Evolutionary conservation across 2,329 filamentous ascomycete genomes (phyloP).

Genomic region (Paraphaeosphaeria sporulosa): DNA sequence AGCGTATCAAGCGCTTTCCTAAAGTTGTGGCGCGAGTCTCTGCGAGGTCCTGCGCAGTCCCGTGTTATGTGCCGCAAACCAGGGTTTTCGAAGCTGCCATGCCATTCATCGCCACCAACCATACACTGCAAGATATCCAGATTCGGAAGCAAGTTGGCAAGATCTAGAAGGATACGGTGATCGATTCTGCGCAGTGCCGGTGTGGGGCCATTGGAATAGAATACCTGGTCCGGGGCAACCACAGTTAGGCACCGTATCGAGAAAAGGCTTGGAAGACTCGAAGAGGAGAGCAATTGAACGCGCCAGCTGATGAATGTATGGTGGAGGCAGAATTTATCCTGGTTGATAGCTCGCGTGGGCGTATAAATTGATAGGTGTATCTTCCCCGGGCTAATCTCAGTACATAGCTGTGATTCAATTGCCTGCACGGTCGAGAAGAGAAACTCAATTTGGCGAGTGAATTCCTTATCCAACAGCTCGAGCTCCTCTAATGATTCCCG

Average conservation of each 20-base stretch:
- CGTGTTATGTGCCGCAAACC: neutral
- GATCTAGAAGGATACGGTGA: neutral
- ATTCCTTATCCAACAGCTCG: neutral
- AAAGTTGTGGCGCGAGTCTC: conserved; percentile 12
- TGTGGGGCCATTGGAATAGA: neutral
- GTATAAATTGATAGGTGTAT: neutral
- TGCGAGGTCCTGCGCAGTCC: conserved; percentile 3
- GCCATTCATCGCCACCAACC: conserved; percentile 4
- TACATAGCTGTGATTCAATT: neutral
- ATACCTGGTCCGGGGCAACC: neutral
- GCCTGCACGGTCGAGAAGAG: neutral
- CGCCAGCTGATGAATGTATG: neutral
- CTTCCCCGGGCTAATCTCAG: neutral
- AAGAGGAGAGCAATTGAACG: neutral
- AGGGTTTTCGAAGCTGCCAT: neutral
- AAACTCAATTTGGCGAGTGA: neutral
- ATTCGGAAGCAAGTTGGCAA: conserved; percentile 1
- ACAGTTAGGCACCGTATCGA: neutral
- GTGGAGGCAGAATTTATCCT: neutral
- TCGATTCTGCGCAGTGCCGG: neutral
- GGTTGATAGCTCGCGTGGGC: neutral
- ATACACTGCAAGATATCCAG: neutral
- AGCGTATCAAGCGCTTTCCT: conserved; percentile 1
- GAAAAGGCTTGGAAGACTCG: neutral
- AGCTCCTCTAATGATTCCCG: neutral